These are phyloP conservation scores for Candida orba DNA, from an alignment of 805 yeast species.

Conservation along the genomic window DNA sequence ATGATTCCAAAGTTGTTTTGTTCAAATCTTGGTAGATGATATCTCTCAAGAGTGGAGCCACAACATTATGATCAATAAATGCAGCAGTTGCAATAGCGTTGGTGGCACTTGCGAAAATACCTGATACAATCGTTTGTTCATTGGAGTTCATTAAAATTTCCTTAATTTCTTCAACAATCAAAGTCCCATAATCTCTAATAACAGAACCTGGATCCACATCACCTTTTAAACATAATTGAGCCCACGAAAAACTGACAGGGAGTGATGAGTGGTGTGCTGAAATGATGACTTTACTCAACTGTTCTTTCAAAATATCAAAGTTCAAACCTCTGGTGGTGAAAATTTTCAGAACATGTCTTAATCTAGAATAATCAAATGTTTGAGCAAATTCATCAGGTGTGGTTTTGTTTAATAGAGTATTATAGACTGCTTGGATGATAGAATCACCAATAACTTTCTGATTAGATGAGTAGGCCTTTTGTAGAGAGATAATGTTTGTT, in stretches of 20 bases:
- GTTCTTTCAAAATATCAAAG: conserved; percentile 21
- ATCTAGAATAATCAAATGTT: conserved; percentile 22
- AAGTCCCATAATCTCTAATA: conserved; percentile 28
- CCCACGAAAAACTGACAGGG: conserved; percentile 59
- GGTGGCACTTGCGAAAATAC: conserved; percentile 45
- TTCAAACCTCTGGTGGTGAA: conserved; percentile 27
- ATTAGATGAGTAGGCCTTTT: conserved; percentile 24
- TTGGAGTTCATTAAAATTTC: conserved; percentile 15
- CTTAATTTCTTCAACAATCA: conserved; percentile 18
- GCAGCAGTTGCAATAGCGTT: conserved; percentile 41
- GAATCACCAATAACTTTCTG: conserved; percentile 37
- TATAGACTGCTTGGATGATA: conserved; percentile 36
- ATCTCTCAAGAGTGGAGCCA: conserved; percentile 44
- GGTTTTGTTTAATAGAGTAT: conserved; percentile 15
- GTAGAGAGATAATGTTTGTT: conserved; percentile 21
- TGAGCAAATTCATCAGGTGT: conserved; percentile 11
- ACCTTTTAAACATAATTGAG: conserved; percentile 58
- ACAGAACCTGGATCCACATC: conserved; percentile 58
- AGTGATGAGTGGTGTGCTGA: conserved; percentile 37
- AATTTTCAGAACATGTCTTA: conserved; percentile 31
- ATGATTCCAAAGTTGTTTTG: conserved; percentile 8
- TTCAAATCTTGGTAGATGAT: conserved; percentile 37
- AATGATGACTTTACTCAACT: conserved; percentile 35
- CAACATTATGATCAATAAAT: conserved; percentile 51
- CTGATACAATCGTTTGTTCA: conserved; percentile 22